Base-by-base conservation (phyloP, 306 rosid species). In the Purshia tridentata region DNA sequence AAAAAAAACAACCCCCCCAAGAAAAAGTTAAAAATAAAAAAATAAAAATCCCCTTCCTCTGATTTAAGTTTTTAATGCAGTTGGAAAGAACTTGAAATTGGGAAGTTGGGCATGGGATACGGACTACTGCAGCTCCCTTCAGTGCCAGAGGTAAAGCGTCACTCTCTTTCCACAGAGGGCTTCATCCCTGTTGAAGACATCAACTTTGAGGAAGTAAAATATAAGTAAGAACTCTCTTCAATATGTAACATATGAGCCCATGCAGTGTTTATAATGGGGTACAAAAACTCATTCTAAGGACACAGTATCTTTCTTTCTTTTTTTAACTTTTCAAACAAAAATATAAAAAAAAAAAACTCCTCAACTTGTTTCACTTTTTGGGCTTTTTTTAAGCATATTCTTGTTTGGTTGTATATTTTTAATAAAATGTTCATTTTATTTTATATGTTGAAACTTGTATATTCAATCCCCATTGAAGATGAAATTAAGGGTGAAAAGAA, bases 81-180 rank as follows among this genome's bases (percentile, higher is more conserved):
- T 77, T 94, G 92, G 97, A 94, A 89, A 83, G 97, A 94, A 74
- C 99, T 94, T 75, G 99, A 94, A 86, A 70, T 90, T 35, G 97
- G 96, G 73, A 94, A 89, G 78, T 81, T 88, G 86, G 97, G 90
- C 77, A 91, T 78, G 86, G 99, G 97, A 76, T 85, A 59, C 58
- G 99, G 99, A 68, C 75, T 94, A 44, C 81, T 94, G 82, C 92
- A 84, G 86, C 96, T 91, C 77, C 99, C 99, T 60, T 79, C 86
- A 67, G 85, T 91, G 90, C 70, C 95, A 3, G 97, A 94, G 86
- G 86, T 94, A 40, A 91, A 90, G 77, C 83, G 76, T 75, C 81
- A 89, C 76, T 73, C 87, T 19, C 96, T 91, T 77, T 89, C 97
- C 68, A 85, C 87, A 0, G 85, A 75, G 59, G 99, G 99, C 63